A percentile compares a stretch with the other conserved stretches of the same genome.
These are phyloP conservation scores for Candolleomyces eurysporus DNA, from an alignment of 768 basidiomycete species.

Conservation along the genomic window DNA sequence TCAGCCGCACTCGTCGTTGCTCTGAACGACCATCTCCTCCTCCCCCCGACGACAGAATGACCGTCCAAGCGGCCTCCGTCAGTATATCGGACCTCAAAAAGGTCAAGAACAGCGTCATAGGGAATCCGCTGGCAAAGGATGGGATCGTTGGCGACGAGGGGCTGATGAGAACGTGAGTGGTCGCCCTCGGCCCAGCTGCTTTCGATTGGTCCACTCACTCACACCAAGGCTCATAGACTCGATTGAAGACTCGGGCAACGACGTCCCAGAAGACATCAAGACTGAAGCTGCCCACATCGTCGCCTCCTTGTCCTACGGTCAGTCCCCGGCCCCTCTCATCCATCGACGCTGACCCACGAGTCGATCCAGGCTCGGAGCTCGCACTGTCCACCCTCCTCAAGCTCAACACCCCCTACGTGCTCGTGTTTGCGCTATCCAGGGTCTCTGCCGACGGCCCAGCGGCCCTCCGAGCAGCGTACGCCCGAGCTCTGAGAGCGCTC, in stretches of 20 bases:
- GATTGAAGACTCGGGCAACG: conserved; percentile 32
- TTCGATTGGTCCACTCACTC: conserved; percentile 2
- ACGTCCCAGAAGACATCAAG: conserved; percentile 36
- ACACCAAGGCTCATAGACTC: conserved; percentile 58
- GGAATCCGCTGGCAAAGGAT: conserved; percentile 72
- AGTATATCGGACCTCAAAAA: conserved; percentile 48
- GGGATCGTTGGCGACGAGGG: conserved; percentile 52
- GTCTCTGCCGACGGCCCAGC: conserved; percentile 37
- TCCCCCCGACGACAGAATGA: too few species aligned
- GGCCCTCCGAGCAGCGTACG: conserved; percentile 52
- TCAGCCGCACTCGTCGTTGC: too few species aligned
- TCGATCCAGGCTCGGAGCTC: conserved; percentile 53
- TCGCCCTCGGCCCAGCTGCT: too few species aligned
- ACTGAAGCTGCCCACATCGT: conserved; percentile 74
- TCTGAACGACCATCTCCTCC: too few species aligned
- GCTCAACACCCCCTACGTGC: conserved; percentile 54
- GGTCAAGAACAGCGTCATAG: conserved; percentile 75
- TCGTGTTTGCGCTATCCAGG: conserved; percentile 60
- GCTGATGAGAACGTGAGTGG: conserved; percentile 56
- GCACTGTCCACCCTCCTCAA: conserved; percentile 57
- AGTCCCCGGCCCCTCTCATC: not conserved
- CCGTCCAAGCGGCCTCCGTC: too few species aligned
- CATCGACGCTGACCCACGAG: not conserved
- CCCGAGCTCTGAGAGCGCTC: conserved; percentile 61
- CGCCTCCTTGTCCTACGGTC: conserved; percentile 71